Evolutionary conservation across 148 eudicot species (phyloP).

Genomic region (Vaccinium macrocarpon): DNA sequence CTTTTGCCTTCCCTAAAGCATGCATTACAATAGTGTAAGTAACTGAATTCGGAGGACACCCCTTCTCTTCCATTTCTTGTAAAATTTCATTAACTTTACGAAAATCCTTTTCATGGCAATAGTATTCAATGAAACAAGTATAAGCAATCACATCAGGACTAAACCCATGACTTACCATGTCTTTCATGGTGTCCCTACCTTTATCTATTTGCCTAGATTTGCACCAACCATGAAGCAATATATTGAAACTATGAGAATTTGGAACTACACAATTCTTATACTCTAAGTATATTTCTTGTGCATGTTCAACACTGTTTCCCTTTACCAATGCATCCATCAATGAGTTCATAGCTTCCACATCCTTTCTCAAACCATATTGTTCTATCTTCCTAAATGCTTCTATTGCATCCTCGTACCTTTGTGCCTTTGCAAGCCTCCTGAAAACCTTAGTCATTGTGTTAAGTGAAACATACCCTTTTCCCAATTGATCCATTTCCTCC

Average conservation of each 20-base stretch:
- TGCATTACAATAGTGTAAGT: slow-evolving; percentile 77
- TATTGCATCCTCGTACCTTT: slow-evolving; percentile 54
- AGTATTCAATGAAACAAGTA: slow-evolving; percentile 57
- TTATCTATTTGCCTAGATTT: slow-evolving; percentile 50
- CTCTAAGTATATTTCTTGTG: slow-evolving; percentile 50
- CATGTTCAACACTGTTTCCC: slow-evolving; percentile 60
- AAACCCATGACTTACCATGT: slow-evolving; percentile 61
- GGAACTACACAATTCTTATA: slow-evolving; percentile 51
- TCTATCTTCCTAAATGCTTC: slow-evolving; percentile 50
- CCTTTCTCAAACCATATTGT: slow-evolving; percentile 46
- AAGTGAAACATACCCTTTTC: slow-evolving; percentile 44
- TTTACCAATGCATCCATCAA: slow-evolving; percentile 69
- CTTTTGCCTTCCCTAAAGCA: slow-evolving; percentile 72
- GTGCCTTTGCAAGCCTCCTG: slow-evolving; percentile 65
- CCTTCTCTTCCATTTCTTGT: slow-evolving; percentile 61
- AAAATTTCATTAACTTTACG: slow-evolving; percentile 58
- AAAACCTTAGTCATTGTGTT: slow-evolving; percentile 56
- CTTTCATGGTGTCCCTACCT: slow-evolving; percentile 44
- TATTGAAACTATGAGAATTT: slow-evolving; percentile 42
- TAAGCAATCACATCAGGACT: slow-evolving; percentile 52
- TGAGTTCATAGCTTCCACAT: slow-evolving; percentile 45
- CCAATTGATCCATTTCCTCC: slow-evolving; percentile 55
- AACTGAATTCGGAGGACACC: slow-evolving; percentile 56
- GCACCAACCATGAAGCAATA: slow-evolving; percentile 83
- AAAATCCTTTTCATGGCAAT: slow-evolving; percentile 63